phyloP scores from a whole-genome alignment of 2,329 filamentous ascomycete species.

The Graphilbum fragrans region DNA sequence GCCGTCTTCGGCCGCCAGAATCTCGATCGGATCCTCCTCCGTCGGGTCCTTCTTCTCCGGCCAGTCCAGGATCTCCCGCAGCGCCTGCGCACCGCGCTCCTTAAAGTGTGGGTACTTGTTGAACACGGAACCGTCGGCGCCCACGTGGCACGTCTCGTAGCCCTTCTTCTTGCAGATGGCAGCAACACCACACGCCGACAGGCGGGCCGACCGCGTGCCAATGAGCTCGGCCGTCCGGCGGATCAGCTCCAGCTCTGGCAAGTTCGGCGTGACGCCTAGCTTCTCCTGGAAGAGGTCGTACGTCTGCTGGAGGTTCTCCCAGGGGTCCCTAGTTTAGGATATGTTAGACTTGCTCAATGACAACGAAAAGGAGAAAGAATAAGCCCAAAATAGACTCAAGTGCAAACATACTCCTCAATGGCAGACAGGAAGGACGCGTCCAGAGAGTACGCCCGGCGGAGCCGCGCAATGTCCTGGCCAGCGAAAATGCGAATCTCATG shows the following conservation, averaged over 20 bases:
- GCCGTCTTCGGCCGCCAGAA: slow-evolving; percentile 86
- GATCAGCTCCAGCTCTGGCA: slow-evolving; percentile 76
- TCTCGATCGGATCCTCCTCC: slow-evolving; percentile 77
- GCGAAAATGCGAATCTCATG: slow-evolving; percentile 66
- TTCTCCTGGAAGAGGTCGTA: slow-evolving; percentile 67
- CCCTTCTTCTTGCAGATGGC: slow-evolving; percentile 96
- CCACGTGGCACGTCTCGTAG: slow-evolving; percentile 80
- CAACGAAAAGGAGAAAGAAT: background rate
- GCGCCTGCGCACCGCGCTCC: slow-evolving; percentile 73
- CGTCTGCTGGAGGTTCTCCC: slow-evolving; percentile 88
- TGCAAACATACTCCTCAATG: slow-evolving; percentile 63
- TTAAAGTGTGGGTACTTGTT: slow-evolving; percentile 99
- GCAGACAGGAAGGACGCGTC: slow-evolving; percentile 88
- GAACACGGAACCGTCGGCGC: slow-evolving; percentile 94
- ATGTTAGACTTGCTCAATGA: background rate
- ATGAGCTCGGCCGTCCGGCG: slow-evolving; percentile 87
- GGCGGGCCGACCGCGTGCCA: slow-evolving; percentile 81
- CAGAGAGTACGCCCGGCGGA: slow-evolving; percentile 78
- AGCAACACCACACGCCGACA: slow-evolving; percentile 88
- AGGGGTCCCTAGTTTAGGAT: slow-evolving; percentile 56
- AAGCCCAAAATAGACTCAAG: background rate
- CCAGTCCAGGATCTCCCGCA: slow-evolving; percentile 96
- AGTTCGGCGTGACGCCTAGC: slow-evolving; percentile 58
- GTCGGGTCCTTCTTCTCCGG: slow-evolving; percentile 54
- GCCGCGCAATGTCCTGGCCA: slow-evolving; percentile 64